These are phyloP conservation scores for Castanopsis chinensis DNA, from an alignment of 306 rosid species.

Conservation along the genomic window DNA sequence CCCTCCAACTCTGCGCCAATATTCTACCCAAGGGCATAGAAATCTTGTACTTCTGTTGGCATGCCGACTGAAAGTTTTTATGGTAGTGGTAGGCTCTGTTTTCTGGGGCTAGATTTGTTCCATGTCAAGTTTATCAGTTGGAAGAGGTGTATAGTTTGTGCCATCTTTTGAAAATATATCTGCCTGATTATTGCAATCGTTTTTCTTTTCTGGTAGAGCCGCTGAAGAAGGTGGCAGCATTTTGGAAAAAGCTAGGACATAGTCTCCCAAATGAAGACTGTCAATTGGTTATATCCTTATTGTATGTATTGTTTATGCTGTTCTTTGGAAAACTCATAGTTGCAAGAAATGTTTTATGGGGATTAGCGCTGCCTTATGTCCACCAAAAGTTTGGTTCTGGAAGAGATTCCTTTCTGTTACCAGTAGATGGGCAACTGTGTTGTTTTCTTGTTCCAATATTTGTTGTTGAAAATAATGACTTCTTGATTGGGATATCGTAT, in stretches of 20 bases:
- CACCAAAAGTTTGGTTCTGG: constrained; percentile 22
- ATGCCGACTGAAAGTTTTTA: constrained; percentile 3
- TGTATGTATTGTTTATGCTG: constrained; percentile 27
- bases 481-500: background rate
- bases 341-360: constrained; percentile 22
- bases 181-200: constrained; percentile 6
- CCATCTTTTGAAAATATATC: constrained; percentile 22
- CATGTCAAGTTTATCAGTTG: constrained; percentile 23
- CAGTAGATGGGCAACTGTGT: constrained; percentile 20
- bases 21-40: background rate
- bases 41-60: background rate
- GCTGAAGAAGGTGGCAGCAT: constrained; percentile 29
- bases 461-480: constrained; percentile 5
- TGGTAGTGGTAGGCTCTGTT: constrained; percentile 18
- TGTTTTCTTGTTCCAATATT: constrained; percentile 22
- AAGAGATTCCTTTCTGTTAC: constrained; percentile 26
- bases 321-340: constrained; percentile 17
- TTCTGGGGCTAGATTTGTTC: constrained; percentile 10
- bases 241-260: constrained; percentile 13
- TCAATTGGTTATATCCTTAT: constrained; percentile 2
- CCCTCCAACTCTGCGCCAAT: background rate
- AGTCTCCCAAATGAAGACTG: constrained; percentile 17
- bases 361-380: constrained; percentile 21
- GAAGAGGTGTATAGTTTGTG: constrained; percentile 26
- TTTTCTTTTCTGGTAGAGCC: constrained; percentile 16